phyloP scores from a whole-genome alignment of 495 filamentous ascomycete genomes.

The Massariosphaeria phaeospora region DNA sequence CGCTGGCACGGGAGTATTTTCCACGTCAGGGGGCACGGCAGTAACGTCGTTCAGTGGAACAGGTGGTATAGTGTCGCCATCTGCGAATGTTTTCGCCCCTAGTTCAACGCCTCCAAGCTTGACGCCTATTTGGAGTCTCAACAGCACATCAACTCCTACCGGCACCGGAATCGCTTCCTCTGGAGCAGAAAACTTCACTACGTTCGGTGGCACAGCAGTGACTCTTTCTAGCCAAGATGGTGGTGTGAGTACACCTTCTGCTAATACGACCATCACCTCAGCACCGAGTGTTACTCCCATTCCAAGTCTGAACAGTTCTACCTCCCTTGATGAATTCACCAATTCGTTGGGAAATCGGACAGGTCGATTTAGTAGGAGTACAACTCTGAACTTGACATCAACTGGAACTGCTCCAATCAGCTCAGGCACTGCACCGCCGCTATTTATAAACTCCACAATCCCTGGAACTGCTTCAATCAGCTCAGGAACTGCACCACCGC shows the following conservation, averaged over 20 bases:
- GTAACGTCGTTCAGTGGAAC: background rate
- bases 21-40: background rate
- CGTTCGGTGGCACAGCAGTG: background rate
- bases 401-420: background rate
- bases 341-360: slow-evolving; percentile 1
- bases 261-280: background rate
- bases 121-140: background rate
- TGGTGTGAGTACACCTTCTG: background rate
- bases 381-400: background rate
- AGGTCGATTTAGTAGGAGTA: background rate
- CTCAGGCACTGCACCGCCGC: too few relatives aligned
- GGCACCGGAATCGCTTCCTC: background rate
- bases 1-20: background rate
- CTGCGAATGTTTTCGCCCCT: background rate
- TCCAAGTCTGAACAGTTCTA: background rate
- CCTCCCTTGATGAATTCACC: background rate
- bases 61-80: background rate
- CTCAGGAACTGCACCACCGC: background rate
- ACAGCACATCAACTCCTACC: background rate
- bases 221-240: background rate
- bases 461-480: background rate
- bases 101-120: background rate
- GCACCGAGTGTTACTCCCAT: slow-evolving; percentile 1
- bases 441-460: background rate
- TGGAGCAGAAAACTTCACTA: background rate